Evolutionary conservation across 139 green algal genomes (phyloP).

Genomic region (Chlamydomonas sp.): DNA sequence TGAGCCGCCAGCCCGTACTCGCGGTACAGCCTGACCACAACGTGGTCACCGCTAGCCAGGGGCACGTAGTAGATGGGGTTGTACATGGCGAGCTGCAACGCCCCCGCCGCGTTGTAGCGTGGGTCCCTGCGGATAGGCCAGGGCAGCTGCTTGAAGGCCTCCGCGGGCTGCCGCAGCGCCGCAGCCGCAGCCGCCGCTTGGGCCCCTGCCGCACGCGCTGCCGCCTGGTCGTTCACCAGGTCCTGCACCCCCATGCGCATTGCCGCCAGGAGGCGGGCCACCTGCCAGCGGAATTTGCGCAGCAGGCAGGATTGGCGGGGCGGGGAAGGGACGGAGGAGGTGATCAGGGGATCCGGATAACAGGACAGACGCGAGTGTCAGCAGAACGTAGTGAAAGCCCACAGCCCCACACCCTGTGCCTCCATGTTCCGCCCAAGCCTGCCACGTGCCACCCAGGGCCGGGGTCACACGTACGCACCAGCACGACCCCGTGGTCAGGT

Average conservation of each 20-base stretch:
- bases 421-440: no score
- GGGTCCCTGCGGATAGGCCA: neutral
- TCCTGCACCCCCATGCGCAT: neutral
- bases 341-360: neutral
- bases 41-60: neutral
- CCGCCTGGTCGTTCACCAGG: neutral
- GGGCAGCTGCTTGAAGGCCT: neutral
- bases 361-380: neutral
- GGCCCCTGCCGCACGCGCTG: no score
- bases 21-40: neutral
- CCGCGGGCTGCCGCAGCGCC: neutral
- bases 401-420: no score
- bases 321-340: neutral
- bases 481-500: neutral
- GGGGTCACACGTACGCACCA: neutral
- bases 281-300: neutral
- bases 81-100: neutral
- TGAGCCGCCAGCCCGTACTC: neutral
- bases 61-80: neutral
- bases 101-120: neutral
- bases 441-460: no score
- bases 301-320: neutral
- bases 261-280: neutral
- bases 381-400: no score
- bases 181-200: neutral